phyloP scores from a whole-genome alignment of 2,329 filamentous ascomycete genomes.

The Ophiostoma sp. region DNA sequence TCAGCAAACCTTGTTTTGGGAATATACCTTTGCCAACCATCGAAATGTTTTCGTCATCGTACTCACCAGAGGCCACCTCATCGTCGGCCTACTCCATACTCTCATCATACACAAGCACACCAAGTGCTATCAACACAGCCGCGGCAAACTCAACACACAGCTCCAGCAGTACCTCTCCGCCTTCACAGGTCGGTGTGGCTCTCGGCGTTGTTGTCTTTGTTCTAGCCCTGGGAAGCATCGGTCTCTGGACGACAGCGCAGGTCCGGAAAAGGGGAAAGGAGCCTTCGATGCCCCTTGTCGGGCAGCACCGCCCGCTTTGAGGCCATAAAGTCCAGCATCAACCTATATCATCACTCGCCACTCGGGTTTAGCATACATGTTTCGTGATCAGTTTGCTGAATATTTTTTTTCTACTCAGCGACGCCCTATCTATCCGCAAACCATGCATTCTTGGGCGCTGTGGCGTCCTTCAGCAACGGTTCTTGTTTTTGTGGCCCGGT shows the following conservation, averaged over 20 bases:
- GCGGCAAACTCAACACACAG: not conserved
- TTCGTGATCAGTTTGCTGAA: not conserved
- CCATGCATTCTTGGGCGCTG: not conserved
- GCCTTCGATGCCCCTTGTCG: not conserved
- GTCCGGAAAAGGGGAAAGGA: not conserved
- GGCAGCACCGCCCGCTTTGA: not conserved
- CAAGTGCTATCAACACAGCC: not conserved
- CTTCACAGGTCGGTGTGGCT: slow-evolving; percentile 22
- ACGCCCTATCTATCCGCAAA: not conserved
- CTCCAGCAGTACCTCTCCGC: not conserved
- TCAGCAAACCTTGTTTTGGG: not conserved
- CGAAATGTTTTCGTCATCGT: not conserved
- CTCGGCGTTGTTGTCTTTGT: slow-evolving; percentile 23
- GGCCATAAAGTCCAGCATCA: not conserved
- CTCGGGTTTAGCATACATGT: not conserved
- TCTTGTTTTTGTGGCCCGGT: not conserved
- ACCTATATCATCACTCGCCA: not conserved
- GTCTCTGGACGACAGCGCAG: slow-evolving; percentile 25
- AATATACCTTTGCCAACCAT: not conserved
- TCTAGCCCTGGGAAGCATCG: slow-evolving; percentile 19
- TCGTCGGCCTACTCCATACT: not conserved
- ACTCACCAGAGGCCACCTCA: not conserved
- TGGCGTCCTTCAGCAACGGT: not conserved
- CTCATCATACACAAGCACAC: not conserved
- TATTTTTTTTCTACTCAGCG: not conserved